phyloP scores from a whole-genome alignment of 495 filamentous ascomycete species.

The Talaromyces proteolyticus region DNA sequence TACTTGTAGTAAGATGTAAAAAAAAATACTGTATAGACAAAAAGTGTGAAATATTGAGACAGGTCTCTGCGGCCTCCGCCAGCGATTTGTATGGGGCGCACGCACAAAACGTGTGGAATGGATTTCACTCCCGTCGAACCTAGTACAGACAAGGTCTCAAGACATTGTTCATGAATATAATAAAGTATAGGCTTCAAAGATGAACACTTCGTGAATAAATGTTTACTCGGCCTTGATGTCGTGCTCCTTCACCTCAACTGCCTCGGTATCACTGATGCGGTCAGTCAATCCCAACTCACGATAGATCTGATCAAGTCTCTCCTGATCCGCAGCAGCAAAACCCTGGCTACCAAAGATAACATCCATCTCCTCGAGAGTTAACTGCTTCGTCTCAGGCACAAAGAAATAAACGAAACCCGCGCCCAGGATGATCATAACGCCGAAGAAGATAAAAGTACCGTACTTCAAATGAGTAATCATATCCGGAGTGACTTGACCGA shows the following conservation, averaged over 20 bases:
- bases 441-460: conserved; percentile 71
- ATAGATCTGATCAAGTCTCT: conserved; percentile 63
- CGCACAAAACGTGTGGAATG: too few species aligned
- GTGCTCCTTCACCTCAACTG: conserved; percentile 3
- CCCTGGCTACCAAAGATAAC: conserved; percentile 64
- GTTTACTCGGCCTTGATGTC: background rate
- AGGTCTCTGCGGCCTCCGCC: too few species aligned
- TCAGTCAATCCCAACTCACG: conserved; percentile 57
- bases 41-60: too few species aligned
- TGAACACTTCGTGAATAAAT: too few species aligned
- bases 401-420: conserved; percentile 44
- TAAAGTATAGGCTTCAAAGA: too few species aligned
- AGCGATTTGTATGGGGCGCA: too few species aligned
- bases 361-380: conserved; percentile 50
- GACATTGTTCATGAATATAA: too few species aligned
- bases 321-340: conserved; percentile 55
- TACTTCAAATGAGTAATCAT: conserved; percentile 60
- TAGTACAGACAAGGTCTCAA: too few species aligned
- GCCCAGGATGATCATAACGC: conserved; percentile 55
- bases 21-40: too few species aligned
- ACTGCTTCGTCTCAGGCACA: conserved; percentile 52
- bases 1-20: too few species aligned
- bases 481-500: conserved; percentile 68
- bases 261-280: conserved; percentile 7
- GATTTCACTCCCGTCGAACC: too few species aligned